Conservation (phyloP, 2,329 filamentous ascomycete species). For the Conoideocrella luteorostrata region DNA sequence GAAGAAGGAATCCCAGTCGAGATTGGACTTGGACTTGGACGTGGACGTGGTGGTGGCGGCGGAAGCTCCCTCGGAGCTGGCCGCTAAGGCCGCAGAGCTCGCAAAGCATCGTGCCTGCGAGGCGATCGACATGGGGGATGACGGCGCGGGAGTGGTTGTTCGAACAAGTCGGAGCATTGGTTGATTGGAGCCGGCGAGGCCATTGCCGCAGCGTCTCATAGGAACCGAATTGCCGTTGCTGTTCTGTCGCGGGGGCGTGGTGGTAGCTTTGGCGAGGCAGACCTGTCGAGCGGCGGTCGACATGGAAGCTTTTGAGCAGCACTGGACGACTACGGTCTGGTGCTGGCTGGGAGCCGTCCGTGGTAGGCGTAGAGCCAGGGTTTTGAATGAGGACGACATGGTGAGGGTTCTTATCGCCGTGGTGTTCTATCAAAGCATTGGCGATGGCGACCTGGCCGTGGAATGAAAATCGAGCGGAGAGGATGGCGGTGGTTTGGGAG, state of each 20-base stretch:
- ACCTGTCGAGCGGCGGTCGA: constrained; percentile 17
- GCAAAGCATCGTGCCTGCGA: constrained; percentile 13
- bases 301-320: constrained; percentile 22
- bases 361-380: constrained; percentile 25
- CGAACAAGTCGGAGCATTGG: constrained; percentile 7
- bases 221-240: constrained; percentile 3
- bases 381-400: constrained; percentile 26
- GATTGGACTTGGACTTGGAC: constrained; percentile 20
- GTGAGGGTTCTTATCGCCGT: background rate
- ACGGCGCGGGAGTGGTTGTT: background rate
- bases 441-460: background rate
- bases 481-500: no score
- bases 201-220: background rate
- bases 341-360: constrained; percentile 14
- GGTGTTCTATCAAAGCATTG: constrained; percentile 1
- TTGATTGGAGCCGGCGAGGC: constrained; percentile 3
- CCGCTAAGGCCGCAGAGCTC: constrained; percentile 6
- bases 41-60: constrained; percentile 5
- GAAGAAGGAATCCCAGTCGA: constrained; percentile 92
- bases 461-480: no score
- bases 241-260: constrained; percentile 10
- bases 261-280: constrained; percentile 16
- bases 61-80: background rate
- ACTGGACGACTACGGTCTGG: constrained; percentile 18
- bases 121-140: constrained; percentile 3